Evolutionary conservation across 2,329 filamentous ascomycete species (phyloP), one percentile per base, ranked within the genome.

Genomic region (Dothideomycetes sp.): DNA sequence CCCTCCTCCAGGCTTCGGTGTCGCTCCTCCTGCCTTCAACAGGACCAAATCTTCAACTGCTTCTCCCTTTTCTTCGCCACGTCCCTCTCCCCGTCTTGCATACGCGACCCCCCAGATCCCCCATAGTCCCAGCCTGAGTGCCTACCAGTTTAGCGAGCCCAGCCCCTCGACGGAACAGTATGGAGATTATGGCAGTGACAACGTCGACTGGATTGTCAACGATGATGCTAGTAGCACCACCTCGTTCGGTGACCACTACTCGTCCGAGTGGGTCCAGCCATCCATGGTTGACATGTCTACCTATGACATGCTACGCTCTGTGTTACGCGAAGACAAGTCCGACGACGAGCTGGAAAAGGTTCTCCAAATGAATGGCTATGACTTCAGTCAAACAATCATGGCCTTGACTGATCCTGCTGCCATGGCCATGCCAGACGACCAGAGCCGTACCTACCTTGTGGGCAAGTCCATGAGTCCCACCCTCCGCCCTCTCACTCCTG

Each of bases 281-380:
- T 73, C 76, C 57, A 82, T 83, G 55, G 76, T 78, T 43, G 88
- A 96, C 56, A 96, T 98, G 89, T 93, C 85, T 44, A 89, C 91
- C 1, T 94, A 95, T 63, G 91, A 98, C 58, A 96, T 98, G 76
- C 72, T 98, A 42, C 84, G 91, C 47, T 95, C 89, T 5, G 93
- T 98, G 28, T 71, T 98, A 18, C 86, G 89, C 33, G 86, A 91
- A 52, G 80, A 85, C 41, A 82, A 84, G 55, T 82, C 85, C 2
- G 89, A 96, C 53, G 88, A 96, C 37, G 91, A 98, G 61, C 89
- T 98, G 33, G 88, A 95, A 58, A 74, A 79, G n/a, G 85, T 89
- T 4, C 73, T 98, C 33, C 85, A 89, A 50, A 73, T 78, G 44
- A 89, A 95, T 58, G 83, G 84, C 43, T 98, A 95, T 58, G 91